Evolutionary conservation across 805 yeast genomes (phyloP), one percentile per base, ranked within the genome.

Genomic region (Candida railenensis): DNA sequence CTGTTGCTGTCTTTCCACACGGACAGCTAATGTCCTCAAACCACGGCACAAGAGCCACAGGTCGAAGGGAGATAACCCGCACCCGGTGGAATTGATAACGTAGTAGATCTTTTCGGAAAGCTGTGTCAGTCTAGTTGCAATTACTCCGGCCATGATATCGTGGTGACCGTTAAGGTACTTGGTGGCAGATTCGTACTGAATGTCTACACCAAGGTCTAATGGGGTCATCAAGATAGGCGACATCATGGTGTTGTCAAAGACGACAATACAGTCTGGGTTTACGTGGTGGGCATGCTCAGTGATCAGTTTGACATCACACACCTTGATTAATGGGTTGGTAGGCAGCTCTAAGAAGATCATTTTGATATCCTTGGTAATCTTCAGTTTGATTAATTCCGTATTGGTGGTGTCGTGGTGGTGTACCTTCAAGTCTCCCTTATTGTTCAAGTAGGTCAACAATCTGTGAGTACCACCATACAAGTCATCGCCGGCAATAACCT

Each of bases 201-300:
- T 87, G 62, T 91, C 97, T 34, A 83, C 92, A 7, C 94, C 95
- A 54, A 87, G 78, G 55, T 87, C 89, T 53, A 91, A 74, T 3
- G 98, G 97, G 20, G 85, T 77, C 83, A 88, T 83, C 58, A 85
- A 75, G 50, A 91, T 66, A 11, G 97, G 97, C 22, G 96, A 84
- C 95, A 91, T 86, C 98, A 91, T 91, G 48, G 97, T 92, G 74
- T 92, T 91, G 69, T 91, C 97, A 51, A 91, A 91, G 12, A 89
- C 96, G 36, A 89, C 83, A 42, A 85, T 62, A 45, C 86, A 76
- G 34, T 83, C 76, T 15, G 95, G 89, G 59, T 77, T 85, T 37
- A 77, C 73, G 37, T 67, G 62, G 61, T 89, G 94, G 39, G 91
- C 90, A 50, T 79, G 73, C 34, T 71, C 69, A 15, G 90, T 69